These are phyloP conservation scores for Didymosphaeria variabile DNA, from an alignment of 2,329 filamentous ascomycete genomes.

Conservation along the genomic window DNA sequence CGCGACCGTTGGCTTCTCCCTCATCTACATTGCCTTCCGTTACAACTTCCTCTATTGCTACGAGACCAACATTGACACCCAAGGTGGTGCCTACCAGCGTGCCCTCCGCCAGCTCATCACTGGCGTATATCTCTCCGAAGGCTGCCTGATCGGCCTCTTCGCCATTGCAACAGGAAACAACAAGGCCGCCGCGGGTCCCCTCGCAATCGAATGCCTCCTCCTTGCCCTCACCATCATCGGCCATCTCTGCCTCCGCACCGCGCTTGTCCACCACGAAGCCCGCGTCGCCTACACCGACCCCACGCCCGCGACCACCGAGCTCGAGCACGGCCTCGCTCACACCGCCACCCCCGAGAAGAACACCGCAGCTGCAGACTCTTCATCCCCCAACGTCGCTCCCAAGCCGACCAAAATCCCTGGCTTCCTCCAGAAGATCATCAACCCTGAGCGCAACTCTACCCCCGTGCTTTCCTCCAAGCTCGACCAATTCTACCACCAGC, in stretches of 20 bases:
- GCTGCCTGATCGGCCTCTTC: conserved; percentile 59
- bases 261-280: conserved; percentile 43
- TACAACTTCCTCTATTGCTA: conserved; percentile 62
- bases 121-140: conserved; percentile 58
- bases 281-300: conserved; percentile 42
- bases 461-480: conserved; percentile 40
- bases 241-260: conserved; percentile 47
- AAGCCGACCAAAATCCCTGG: conserved; percentile 34
- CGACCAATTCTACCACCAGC: conserved; percentile 43
- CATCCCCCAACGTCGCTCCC: conserved; percentile 31
- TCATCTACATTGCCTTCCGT: conserved; percentile 59
- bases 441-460: conserved; percentile 45
- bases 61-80: conserved; percentile 57
- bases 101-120: conserved; percentile 58
- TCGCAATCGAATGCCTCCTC: conserved; percentile 54
- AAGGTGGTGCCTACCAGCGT: conserved; percentile 56
- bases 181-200: conserved; percentile 50
- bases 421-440: conserved; percentile 44
- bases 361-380: conserved; percentile 17
- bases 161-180: conserved; percentile 51
- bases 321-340: conserved; percentile 34
- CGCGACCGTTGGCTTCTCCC: conserved; percentile 53
- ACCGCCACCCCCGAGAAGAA: conserved; percentile 31
- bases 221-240: conserved; percentile 53
- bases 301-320: conserved; percentile 27